Conservation (phyloP, 2,329 filamentous ascomycete species). For the Hypomyces perniciosus region DNA sequence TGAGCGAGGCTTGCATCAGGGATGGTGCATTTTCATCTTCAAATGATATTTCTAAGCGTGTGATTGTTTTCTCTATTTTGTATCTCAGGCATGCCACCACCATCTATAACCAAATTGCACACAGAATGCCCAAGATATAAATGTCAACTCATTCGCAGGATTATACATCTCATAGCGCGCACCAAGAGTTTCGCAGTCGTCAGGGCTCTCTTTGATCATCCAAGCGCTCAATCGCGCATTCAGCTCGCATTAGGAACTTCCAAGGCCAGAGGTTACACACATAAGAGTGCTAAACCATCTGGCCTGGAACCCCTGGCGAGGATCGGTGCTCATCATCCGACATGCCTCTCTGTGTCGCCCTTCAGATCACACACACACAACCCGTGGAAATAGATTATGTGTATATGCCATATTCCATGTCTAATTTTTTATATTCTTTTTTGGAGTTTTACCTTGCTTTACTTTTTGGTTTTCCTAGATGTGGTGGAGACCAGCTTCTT, state of each 20-base stretch:
- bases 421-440: conserved; percentile 4
- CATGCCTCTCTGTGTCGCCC: conserved; percentile 18
- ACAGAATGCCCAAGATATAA: too few species aligned
- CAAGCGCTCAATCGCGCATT: conserved; percentile 27
- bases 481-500: conserved; percentile 70
- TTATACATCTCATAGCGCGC: too few species aligned
- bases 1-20: too few species aligned
- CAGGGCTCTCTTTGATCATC: conserved; percentile 53
- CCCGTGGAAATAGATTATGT: background rate
- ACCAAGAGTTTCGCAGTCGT: conserved; percentile 19
- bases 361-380: background rate
- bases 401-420: conserved; percentile 4
- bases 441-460: conserved; percentile 8
- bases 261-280: conserved; percentile 34
- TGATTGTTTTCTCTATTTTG: too few species aligned
- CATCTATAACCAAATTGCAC: too few species aligned
- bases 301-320: conserved; percentile 22
- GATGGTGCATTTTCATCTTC: too few species aligned
- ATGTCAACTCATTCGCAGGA: too few species aligned
- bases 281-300: conserved; percentile 24
- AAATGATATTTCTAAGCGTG: too few species aligned
- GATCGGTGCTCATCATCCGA: conserved; percentile 44
- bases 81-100: too few species aligned
- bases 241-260: conserved; percentile 31
- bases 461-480: conserved; percentile 54